phyloP scores from a whole-genome alignment of 2,329 filamentous ascomycete species.

The Nigrospora sphaerica region DNA sequence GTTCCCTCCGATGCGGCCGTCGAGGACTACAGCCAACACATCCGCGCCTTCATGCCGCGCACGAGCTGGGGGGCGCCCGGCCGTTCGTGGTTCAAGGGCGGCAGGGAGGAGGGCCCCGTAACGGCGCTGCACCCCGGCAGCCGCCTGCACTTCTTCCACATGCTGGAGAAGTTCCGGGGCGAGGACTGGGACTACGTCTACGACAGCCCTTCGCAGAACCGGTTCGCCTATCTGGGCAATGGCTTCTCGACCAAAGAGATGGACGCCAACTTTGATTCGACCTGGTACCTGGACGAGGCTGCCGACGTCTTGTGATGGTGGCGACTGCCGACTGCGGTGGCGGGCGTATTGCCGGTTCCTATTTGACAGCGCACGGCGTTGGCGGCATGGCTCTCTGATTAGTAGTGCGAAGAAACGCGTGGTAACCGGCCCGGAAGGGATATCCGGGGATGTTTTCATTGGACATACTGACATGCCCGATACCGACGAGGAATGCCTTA shows the following conservation, averaged over 20 bases:
- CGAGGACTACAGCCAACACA: constrained; percentile 43
- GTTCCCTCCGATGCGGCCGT: constrained; percentile 37
- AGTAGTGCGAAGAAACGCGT: too few relatives aligned
- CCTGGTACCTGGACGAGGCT: constrained; percentile 33
- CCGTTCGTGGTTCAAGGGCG: constrained; percentile 45
- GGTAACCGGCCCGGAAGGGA: too few relatives aligned
- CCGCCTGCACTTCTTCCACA: constrained; percentile 44
- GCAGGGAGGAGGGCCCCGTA: constrained; percentile 33
- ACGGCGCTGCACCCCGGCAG: constrained; percentile 44
- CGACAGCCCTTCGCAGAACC: constrained; percentile 28
- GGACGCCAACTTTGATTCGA: constrained; percentile 25
- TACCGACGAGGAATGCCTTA: too few relatives aligned
- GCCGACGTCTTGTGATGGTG: background rate
- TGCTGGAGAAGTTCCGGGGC: constrained; percentile 40
- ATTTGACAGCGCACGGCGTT: too few relatives aligned
- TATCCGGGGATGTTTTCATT: too few relatives aligned
- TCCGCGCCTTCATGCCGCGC: constrained; percentile 42
- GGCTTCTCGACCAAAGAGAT: constrained; percentile 42
- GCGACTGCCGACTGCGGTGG: too few relatives aligned
- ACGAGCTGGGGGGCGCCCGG: constrained; percentile 41
- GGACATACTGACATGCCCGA: too few relatives aligned
- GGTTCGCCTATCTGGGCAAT: constrained; percentile 46
- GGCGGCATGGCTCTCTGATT: too few relatives aligned
- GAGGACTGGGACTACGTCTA: constrained; percentile 49
- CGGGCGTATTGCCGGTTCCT: background rate